Conservation (phyloP, 2,329 filamentous ascomycete species). For the Aspergillus proliferans region DNA sequence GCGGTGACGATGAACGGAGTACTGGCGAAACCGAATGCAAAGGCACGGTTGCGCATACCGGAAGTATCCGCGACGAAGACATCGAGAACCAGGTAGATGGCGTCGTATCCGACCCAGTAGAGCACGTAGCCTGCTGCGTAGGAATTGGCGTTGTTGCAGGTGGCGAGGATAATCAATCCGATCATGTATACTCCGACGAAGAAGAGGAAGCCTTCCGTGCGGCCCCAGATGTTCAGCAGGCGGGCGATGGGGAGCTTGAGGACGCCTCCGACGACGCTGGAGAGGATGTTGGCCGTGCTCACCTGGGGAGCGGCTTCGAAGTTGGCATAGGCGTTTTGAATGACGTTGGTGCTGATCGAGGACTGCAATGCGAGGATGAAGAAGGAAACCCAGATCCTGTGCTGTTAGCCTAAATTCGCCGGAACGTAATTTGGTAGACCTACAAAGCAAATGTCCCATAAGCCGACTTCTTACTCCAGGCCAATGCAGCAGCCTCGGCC, state of each 20-base stretch:
- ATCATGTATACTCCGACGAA: conserved; percentile 44
- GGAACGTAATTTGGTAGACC: background rate
- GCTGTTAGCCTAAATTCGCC: conserved; percentile 1
- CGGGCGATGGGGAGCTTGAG: conserved; percentile 59
- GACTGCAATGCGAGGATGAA: conserved; percentile 42
- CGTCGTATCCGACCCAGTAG: conserved; percentile 54
- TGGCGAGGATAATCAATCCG: conserved; percentile 56
- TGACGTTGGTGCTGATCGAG: conserved; percentile 37
- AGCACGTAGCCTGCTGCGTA: conserved; percentile 61
- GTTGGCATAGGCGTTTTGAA: conserved; percentile 46
- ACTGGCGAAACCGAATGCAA: conserved; percentile 53
- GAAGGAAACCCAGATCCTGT: conserved; percentile 42
- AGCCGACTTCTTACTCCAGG: conserved; percentile 32
- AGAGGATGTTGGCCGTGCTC: conserved; percentile 49
- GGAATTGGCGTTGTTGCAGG: conserved; percentile 53
- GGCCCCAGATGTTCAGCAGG: conserved; percentile 57
- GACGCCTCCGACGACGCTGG: conserved; percentile 52
- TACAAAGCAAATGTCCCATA: conserved; percentile 31
- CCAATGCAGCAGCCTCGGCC: conserved; percentile 38
- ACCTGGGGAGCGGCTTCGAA: conserved; percentile 47
- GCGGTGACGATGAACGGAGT: conserved; percentile 59
- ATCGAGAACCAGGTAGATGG: conserved; percentile 50
- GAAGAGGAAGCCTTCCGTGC: conserved; percentile 52
- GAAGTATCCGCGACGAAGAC: conserved; percentile 61
- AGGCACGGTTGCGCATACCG: conserved; percentile 52